Conservation (phyloP, 805 yeast species). For the Maudiozyma saulgeensis region DNA sequence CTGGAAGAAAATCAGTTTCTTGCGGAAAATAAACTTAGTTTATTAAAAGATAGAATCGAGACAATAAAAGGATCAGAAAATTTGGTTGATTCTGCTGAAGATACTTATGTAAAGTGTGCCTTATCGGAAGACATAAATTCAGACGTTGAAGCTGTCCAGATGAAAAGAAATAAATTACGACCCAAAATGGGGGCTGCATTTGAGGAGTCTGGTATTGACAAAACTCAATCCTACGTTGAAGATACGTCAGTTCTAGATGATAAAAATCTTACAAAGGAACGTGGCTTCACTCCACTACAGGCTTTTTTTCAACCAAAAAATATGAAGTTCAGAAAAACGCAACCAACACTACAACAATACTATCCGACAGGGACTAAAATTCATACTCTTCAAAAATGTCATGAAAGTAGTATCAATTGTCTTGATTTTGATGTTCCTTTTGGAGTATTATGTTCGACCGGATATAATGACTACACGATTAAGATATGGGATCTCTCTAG, state of each 20-base stretch:
- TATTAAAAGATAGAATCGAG: conserved; percentile 36
- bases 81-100: conserved; percentile 20
- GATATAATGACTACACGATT: conserved; percentile 62
- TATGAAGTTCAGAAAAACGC: conserved; percentile 37
- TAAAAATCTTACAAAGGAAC: background rate
- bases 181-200: background rate
- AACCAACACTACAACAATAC: conserved; percentile 56
- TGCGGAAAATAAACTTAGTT: conserved; percentile 39
- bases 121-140: too few relatives aligned
- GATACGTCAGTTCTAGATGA: background rate
- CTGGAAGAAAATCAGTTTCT: conserved; percentile 54
- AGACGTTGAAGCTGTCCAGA: too few relatives aligned
- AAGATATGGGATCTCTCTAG: conserved; percentile 75
- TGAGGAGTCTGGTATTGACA: background rate
- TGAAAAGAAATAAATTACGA: background rate
- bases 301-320: conserved; percentile 21
- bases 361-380: conserved; percentile 52
- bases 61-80: conserved; percentile 34
- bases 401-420: conserved; percentile 43
- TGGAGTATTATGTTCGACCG: conserved; percentile 67
- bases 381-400: conserved; percentile 38
- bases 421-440: conserved; percentile 67
- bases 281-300: conserved; percentile 1
- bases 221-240: background rate
- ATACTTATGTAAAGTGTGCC: conserved; percentile 2